Conservation (phyloP, 2,329 filamentous ascomycete species). For the Cadophora sp. region DNA sequence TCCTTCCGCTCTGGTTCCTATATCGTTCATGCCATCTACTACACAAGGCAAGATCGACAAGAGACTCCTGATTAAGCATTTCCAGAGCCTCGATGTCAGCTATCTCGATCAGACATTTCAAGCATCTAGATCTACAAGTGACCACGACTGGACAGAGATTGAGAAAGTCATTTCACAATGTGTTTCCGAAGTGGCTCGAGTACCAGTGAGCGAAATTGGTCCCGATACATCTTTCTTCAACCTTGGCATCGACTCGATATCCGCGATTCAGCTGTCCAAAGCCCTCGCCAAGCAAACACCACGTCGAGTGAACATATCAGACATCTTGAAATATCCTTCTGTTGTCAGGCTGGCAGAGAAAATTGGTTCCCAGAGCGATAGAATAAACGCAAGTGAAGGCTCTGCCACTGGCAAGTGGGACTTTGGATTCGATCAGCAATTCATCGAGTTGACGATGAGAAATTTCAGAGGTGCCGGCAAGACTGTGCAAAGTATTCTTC, state of each 20-base stretch:
- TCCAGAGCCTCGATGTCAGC: constrained; percentile 52
- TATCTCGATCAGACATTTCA: constrained; percentile 50
- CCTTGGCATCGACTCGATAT: constrained; percentile 85
- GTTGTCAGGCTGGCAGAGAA: constrained; percentile 63
- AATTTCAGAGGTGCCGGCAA: constrained; percentile 36
- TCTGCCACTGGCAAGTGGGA: background rate
- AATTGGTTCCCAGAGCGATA: constrained; percentile 29
- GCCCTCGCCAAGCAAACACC: constrained; percentile 55
- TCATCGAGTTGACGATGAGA: constrained; percentile 29
- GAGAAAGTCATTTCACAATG: constrained; percentile 63
- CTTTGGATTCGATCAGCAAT: constrained; percentile 37
- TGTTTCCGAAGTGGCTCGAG: constrained; percentile 57
- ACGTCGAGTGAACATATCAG: constrained; percentile 66
- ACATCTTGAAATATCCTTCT: constrained; percentile 71
- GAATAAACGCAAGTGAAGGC: background rate
- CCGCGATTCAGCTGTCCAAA: constrained; percentile 74
- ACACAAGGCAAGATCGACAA: constrained; percentile 78
- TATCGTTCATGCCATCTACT: constrained; percentile 74
- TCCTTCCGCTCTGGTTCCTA: constrained; percentile 74
- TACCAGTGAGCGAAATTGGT: constrained; percentile 55
- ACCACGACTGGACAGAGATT: constrained; percentile 54
- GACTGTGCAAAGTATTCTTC: constrained; percentile 64
- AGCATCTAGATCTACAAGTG: constrained; percentile 19
- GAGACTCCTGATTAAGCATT: constrained; percentile 54
- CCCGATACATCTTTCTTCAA: constrained; percentile 76